Evolutionary conservation across 2,329 filamentous ascomycete species (phyloP), one percentile per base, ranked within the genome.

Genomic region (Ceratocystis smalleyi): DNA sequence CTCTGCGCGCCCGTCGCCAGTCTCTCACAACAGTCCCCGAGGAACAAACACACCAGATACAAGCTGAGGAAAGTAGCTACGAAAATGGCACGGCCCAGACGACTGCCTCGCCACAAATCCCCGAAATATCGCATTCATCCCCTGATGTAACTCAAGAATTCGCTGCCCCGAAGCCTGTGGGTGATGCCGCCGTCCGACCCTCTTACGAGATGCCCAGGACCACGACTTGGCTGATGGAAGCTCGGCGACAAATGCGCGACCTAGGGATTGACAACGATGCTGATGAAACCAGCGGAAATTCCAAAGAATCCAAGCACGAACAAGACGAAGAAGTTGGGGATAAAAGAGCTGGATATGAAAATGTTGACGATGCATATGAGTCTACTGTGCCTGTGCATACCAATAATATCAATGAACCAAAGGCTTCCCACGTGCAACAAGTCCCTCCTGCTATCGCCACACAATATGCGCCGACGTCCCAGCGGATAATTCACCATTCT

Each of bases 21-120:
- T 64, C 65, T 40, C 55, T 67, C 17, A 60, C 65, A 43, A 65
- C 65, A 32, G 65, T 65, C 8, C 63, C 65, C 30, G 65, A 64
- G 27, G 65, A 67, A 19, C 60, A 60, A 43, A 65, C 65, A 4
- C 60, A 64, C 5, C 65, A 64, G 32, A 59, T 65, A 27, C 65
- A 65, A 5, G 59, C 65, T 1, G 63, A 65, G 24, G 63, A 64
- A 43, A 65, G 63, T 22, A 67, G 63, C 27, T 65, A 64, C 19
- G 65, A 65, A 45, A 65, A 59, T 35, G 59, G 40, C 24, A 59
- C 45, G 5, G 43, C 55, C 40, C 49, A 64, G 45, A 65, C 65
- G 7, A 61, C 43, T 22, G 55, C 65, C 6, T 66, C 65, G 12
- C 65, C 65, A 27, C 64, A 32, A 24, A 32, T 62, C 3, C 63